Base-by-base conservation (phyloP, 2,329 filamentous ascomycete species). In the Helotiales sp. region DNA sequence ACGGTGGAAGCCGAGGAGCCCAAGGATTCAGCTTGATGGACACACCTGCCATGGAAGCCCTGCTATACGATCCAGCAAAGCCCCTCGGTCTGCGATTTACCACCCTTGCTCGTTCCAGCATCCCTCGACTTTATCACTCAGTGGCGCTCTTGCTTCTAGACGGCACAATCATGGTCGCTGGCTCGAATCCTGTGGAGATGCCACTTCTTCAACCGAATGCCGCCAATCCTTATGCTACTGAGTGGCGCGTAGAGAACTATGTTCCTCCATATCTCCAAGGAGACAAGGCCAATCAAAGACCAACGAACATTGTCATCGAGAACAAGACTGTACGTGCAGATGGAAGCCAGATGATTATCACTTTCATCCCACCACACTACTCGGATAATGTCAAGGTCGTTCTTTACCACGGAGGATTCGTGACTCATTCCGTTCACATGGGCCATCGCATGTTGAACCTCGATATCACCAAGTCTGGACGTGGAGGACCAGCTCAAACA, bases 341-440 rank as follows among this genome's bases (percentile, higher is more conserved):
- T 70, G 75, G 80, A 2, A 80, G 77, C 6, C 79, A 72, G 1
- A 86, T 87, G 74, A 79, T 75, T 7, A 77, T 87, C 69, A 77
- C 74, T 6, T 87, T 88, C 75, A 82, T 73, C 13, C 78, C 78
- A 15, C 80, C 81, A 20, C 70, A 78, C 45, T 78, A 77, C 50
- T 79, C 82, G 2, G 78, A 82, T 70, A 75, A 72, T 2, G 78
- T 84, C 61, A 83, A 84, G 73, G 80, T 87, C 20, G 78, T 79
- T 2, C 80, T 89, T 22, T 87, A 88, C 75, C 82, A 87, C 71
- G 85, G 85, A 37, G 87, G 87, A 6, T 89, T 86, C 71, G 84
- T 88, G 49, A 89, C 87, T 40, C 87, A 89, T 75, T 83, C 81
- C 1, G 73, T 89, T 22, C 86, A 89, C 74, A 89, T 89, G 87